Evolutionary conservation across 257 asterid genomes (phyloP).

Genomic region (Nemophila menziesii): DNA sequence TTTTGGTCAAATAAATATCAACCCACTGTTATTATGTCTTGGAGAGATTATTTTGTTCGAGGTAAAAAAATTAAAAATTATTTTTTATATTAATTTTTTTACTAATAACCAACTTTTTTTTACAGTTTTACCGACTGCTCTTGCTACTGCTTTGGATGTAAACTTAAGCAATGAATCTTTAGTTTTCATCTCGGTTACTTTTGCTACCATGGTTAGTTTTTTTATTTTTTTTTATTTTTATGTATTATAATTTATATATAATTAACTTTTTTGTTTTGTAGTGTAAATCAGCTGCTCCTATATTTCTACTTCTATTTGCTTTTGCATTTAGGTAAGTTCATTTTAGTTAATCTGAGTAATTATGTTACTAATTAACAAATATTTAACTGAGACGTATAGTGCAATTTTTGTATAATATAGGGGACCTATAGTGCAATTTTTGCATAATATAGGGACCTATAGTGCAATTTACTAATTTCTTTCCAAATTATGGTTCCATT

Average conservation of each 20-base stretch:
- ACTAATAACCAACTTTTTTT: constrained; percentile 88
- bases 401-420: too few species aligned
- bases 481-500: too few species aligned
- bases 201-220: constrained; percentile 91
- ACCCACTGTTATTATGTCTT: constrained; percentile 55
- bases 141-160: constrained; percentile 95
- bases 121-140: constrained; percentile 99
- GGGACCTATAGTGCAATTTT: too few species aligned
- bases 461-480: too few species aligned
- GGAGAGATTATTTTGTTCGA: constrained; percentile 73
- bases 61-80: constrained; percentile 20
- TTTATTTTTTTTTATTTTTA: not conserved
- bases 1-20: constrained; percentile 78
- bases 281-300: constrained; percentile 99
- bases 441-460: too few species aligned
- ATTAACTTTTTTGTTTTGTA: constrained; percentile 24
- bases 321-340: constrained; percentile 85
- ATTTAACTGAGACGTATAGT: too few species aligned
- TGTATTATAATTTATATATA: not conserved
- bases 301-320: constrained; percentile 94
- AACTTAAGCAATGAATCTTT: constrained; percentile 94
- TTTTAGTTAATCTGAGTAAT: too few species aligned
- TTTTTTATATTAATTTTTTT: constrained; percentile 58
- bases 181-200: constrained; percentile 97
- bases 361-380: too few species aligned